phyloP scores from a whole-genome alignment of 805 yeast species.

The Pichia cephalocereana region DNA sequence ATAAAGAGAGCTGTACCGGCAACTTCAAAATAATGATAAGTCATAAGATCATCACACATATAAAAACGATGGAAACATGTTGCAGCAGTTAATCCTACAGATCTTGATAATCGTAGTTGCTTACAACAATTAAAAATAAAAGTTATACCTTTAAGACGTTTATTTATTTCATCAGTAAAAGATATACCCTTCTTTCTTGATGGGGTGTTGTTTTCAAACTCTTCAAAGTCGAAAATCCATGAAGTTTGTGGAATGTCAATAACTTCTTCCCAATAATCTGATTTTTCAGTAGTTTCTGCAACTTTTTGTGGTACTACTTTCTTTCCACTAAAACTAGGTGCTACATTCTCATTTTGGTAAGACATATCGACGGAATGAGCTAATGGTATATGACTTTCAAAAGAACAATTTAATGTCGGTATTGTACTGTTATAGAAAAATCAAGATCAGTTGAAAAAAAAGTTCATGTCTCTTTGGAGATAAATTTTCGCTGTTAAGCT shows the following conservation, averaged over 20 bases:
- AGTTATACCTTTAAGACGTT: conserved; percentile 39
- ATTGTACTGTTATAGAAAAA: too few relatives aligned
- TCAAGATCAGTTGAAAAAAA: too few relatives aligned
- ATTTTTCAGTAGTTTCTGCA: background rate
- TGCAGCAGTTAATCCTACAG: conserved; percentile 40
- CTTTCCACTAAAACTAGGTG: background rate
- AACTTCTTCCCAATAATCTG: conserved; percentile 22
- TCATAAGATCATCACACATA: conserved; percentile 33
- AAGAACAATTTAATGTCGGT: too few relatives aligned
- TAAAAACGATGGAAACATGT: conserved; percentile 43
- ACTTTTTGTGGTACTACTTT: background rate
- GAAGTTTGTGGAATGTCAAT: conserved; percentile 17
- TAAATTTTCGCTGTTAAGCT: too few relatives aligned
- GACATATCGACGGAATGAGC: too few relatives aligned
- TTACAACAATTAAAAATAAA: conserved; percentile 37
- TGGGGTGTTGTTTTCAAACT: conserved; percentile 23
- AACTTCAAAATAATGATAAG: conserved; percentile 39
- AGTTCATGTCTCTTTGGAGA: too few relatives aligned
- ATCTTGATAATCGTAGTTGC: conserved; percentile 36
- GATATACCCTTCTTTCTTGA: conserved; percentile 27
- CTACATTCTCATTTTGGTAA: background rate
- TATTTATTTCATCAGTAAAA: conserved; percentile 30
- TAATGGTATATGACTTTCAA: too few relatives aligned
- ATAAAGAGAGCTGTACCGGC: conserved; percentile 43
- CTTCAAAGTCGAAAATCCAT: conserved; percentile 22